These are phyloP conservation scores for Peronospora farinosa DNA, from an alignment of 352 stramenopile genomes.

Conservation along the genomic window DNA sequence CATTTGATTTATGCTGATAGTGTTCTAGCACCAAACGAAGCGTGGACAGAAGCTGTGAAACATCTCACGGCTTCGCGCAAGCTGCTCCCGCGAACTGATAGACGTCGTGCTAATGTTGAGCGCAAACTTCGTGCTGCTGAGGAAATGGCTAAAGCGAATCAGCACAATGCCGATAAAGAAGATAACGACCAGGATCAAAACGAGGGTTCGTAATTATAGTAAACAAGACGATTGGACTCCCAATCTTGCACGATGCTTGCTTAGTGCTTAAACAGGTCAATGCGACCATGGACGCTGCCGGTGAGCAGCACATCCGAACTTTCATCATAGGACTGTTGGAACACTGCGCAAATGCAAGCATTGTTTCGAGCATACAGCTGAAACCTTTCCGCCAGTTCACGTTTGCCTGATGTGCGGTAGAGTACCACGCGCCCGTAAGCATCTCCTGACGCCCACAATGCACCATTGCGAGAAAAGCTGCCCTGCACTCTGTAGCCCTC, in stretches of 20 bases:
- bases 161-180: conserved; percentile 18
- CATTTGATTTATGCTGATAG: conserved; percentile 81
- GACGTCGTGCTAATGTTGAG: conserved; percentile 41
- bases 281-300: conserved; percentile 20
- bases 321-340: conserved; percentile 8
- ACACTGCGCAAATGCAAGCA: conserved; percentile 36
- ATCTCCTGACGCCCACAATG: conserved; percentile 43
- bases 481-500: conserved; percentile 42
- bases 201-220: conserved; percentile 26
- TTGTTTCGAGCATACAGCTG: conserved; percentile 15
- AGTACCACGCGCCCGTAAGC: conserved; percentile 37
- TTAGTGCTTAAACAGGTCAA: conserved; percentile 21
- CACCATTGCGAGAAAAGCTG: conserved; percentile 45
- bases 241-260: not conserved
- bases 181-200: conserved; percentile 22
- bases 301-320: conserved; percentile 16
- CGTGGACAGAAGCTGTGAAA: conserved; percentile 64
- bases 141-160: conserved; percentile 23
- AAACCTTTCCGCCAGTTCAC: conserved; percentile 16
- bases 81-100: conserved; percentile 52
- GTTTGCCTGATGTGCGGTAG: conserved; percentile 29
- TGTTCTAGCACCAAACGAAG: conserved; percentile 66
- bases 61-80: conserved; percentile 57
- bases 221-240: conserved; percentile 14
- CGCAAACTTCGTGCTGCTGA: conserved; percentile 55